Evolutionary conservation across 805 yeast species (phyloP).

Genomic region (Candida dendrica): DNA sequence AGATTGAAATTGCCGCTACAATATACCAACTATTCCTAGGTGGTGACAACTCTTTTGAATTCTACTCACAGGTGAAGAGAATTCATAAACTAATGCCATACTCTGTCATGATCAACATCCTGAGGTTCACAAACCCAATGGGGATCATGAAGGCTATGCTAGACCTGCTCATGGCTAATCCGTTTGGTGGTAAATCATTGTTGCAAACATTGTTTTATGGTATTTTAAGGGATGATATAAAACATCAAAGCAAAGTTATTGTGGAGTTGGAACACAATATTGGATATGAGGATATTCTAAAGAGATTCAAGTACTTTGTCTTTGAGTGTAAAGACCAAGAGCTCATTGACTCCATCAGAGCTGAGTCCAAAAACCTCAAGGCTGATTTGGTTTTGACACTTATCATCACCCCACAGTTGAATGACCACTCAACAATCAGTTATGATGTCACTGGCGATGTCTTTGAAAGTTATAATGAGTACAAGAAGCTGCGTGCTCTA

Average conservation of each 20-base stretch:
- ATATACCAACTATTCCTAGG: constrained; percentile 75
- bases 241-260: constrained; percentile 50
- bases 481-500: constrained; percentile 9
- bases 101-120: constrained; percentile 62
- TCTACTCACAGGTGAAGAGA: constrained; percentile 61
- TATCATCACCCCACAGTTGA: constrained; percentile 16
- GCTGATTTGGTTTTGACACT: constrained; percentile 15
- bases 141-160: constrained; percentile 71
- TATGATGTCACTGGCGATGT: constrained; percentile 11
- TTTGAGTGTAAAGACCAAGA: constrained; percentile 26
- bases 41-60: constrained; percentile 72
- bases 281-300: constrained; percentile 16
- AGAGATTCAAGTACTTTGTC: constrained; percentile 24
- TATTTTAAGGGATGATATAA: constrained; percentile 68
- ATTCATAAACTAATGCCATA: constrained; percentile 81
- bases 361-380: constrained; percentile 13
- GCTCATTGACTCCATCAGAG: constrained; percentile 20
- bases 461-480: constrained; percentile 20
- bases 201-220: constrained; percentile 70
- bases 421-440: constrained; percentile 8
- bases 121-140: constrained; percentile 83
- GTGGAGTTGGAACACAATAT: constrained; percentile 36
- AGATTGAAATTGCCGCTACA: constrained; percentile 79
- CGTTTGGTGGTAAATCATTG: constrained; percentile 59
- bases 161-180: constrained; percentile 77